phyloP scores from a whole-genome alignment of 2,329 filamentous ascomycete genomes.

The Pyrenochaeta sp. region DNA sequence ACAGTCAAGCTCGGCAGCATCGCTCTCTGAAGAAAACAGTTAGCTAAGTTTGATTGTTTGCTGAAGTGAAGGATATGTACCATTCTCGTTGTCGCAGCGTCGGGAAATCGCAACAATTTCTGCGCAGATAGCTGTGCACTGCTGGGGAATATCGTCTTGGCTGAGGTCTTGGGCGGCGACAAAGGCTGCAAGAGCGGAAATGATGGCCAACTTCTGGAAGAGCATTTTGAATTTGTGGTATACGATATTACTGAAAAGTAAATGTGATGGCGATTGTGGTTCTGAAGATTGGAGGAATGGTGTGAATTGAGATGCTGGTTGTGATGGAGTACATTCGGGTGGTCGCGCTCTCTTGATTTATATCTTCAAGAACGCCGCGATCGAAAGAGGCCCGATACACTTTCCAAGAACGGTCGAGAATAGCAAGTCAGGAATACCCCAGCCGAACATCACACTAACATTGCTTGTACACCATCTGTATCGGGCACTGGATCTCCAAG shows the following conservation, averaged over 20 bases:
- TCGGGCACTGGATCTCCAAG: not conserved
- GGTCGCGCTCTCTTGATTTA: not conserved
- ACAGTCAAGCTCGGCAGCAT: constrained; percentile 34
- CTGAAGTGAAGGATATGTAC: constrained; percentile 8
- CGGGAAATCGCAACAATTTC: constrained; percentile 30
- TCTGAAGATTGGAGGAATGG: not conserved
- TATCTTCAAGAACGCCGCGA: not conserved
- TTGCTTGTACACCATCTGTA: not conserved
- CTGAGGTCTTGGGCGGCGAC: constrained; percentile 38
- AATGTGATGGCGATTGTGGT: not conserved
- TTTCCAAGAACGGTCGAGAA: not conserved
- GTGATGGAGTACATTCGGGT: not conserved
- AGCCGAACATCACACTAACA: not conserved
- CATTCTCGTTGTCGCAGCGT: constrained; percentile 33
- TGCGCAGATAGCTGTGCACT: constrained; percentile 40
- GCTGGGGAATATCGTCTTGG: constrained; percentile 38
- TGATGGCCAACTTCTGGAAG: constrained; percentile 34
- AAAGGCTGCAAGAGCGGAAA: constrained; percentile 29
- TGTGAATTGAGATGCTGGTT: not conserved
- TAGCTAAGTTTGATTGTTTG: not conserved
- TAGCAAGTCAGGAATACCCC: not conserved
- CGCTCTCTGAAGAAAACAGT: constrained; percentile 19
- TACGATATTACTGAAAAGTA: not conserved
- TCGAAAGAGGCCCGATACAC: not conserved
- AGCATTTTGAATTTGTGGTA: constrained; percentile 24